Evolutionary conservation across 441 rosid genomes (phyloP).

Genomic region (Mallotus repandus): DNA sequence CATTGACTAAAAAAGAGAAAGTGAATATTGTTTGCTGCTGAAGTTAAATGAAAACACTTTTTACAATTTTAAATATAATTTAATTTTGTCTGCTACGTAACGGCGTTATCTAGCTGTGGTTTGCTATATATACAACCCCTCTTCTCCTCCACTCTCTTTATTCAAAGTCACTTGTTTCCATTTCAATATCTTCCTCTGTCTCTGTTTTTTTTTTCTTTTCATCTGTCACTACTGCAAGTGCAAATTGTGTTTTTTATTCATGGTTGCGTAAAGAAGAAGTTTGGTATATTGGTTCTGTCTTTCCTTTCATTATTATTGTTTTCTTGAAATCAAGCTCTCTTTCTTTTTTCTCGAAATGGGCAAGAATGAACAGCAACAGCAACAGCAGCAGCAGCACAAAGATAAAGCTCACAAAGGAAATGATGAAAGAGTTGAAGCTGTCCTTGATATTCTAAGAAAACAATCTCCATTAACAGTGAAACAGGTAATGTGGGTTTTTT

Average conservation of each 20-base stretch:
- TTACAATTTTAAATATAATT: neutral
- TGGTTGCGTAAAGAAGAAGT: constrained; percentile 61
- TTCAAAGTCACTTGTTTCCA: constrained; percentile 26
- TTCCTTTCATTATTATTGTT: neutral
- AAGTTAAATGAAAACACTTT: constrained; percentile 2
- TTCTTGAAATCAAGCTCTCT: constrained; percentile 8
- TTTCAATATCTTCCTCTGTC: constrained; percentile 10
- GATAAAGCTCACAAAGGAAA: constrained; percentile 23
- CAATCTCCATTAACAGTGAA: constrained; percentile 70
- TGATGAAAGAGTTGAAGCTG: constrained; percentile 51
- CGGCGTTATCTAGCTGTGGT: constrained; percentile 51
- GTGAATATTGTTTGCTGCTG: neutral
- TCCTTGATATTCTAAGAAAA: constrained; percentile 56
- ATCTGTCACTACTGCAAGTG: constrained; percentile 23
- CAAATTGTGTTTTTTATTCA: constrained; percentile 27
- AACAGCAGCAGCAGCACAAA: neutral
- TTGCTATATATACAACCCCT: constrained; percentile 32
- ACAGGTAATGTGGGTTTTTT: constrained; percentile 43
- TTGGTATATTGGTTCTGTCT: constrained; percentile 37
- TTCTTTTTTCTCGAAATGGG: constrained; percentile 51
- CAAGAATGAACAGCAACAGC: constrained; percentile 44
- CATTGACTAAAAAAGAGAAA: constrained; percentile 14
- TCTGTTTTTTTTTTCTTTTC: too few relatives aligned
- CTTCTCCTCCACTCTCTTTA: constrained; percentile 9
- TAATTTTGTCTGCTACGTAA: constrained; percentile 26